A percentile compares a stretch with the other conserved stretches of the same genome.
Evolutionary conservation across 768 basidiomycete genomes (phyloP).

Genomic region (Coprinellus aureogranulatus): DNA sequence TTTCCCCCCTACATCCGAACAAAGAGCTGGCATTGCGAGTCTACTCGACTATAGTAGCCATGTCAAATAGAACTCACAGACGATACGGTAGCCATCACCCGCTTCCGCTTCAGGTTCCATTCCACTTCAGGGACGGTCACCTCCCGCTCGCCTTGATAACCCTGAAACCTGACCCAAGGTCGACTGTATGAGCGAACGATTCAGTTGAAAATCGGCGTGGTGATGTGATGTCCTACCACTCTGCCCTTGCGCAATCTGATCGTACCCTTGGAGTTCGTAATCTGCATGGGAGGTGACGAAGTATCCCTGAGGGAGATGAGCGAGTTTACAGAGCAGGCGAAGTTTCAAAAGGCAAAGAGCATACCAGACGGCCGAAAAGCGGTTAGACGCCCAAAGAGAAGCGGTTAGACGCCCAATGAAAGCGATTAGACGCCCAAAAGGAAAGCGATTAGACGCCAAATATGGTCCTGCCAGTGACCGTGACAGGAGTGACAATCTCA

Average conservation of each 20-base stretch:
- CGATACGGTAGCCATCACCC: slow-evolving; percentile 30
- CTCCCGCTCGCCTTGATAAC: slow-evolving; percentile 23
- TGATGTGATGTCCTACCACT: slow-evolving; percentile 16
- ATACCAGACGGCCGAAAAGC: no score
- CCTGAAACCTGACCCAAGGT: slow-evolving; percentile 25
- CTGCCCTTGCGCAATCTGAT: slow-evolving; percentile 25
- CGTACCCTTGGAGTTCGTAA: slow-evolving; percentile 30
- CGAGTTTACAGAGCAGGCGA: neutral
- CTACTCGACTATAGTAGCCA: no score
- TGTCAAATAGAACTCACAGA: no score
- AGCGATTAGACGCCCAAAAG: no score
- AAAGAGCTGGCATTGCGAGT: no score
- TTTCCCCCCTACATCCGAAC: no score
- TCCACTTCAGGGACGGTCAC: slow-evolving; percentile 30
- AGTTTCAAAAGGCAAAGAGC: no score
- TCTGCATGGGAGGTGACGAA: slow-evolving; percentile 19
- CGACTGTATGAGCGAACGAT: slow-evolving; percentile 11
- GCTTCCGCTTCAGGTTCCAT: no score
- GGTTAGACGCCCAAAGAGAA: no score
- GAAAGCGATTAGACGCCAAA: no score
- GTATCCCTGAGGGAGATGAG: slow-evolving; percentile 25
- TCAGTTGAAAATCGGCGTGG: neutral
- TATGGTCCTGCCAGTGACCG: no score
- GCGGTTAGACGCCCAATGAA: no score
- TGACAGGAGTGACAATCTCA: neutral